These are phyloP conservation scores for Moringa oleifera DNA, from an alignment of 345 rosid genomes.

Conservation along the genomic window DNA sequence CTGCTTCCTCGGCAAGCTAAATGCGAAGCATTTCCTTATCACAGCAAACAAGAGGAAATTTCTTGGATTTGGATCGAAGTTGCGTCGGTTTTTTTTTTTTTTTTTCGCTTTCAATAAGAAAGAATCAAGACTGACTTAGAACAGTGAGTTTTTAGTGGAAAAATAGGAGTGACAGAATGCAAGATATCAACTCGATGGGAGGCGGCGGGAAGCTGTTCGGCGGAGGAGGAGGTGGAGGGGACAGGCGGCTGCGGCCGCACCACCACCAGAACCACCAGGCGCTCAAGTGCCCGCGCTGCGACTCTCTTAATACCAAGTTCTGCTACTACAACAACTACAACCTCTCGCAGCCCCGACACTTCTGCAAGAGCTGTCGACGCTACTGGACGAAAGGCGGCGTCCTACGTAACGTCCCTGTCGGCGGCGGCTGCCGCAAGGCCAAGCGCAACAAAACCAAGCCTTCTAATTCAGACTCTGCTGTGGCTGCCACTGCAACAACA, in stretches of 20 bases:
- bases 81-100: too few relatives aligned
- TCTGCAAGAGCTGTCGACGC: constrained; percentile 92
- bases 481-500: constrained; percentile 3
- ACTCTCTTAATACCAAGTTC: constrained; percentile 85
- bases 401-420: constrained; percentile 94
- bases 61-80: too few relatives aligned
- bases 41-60: too few relatives aligned
- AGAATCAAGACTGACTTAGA: too few relatives aligned
- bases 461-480: not conserved
- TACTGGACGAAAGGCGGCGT: constrained; percentile 99
- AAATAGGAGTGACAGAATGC: constrained; percentile 30
- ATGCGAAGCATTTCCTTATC: too few relatives aligned
- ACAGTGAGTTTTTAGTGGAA: too few relatives aligned
- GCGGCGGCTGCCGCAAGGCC: constrained; percentile 76
- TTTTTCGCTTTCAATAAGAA: too few relatives aligned
- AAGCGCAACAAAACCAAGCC: constrained; percentile 59
- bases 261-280: constrained; percentile 64
- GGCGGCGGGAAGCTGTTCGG: constrained; percentile 36
- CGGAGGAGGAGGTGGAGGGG: constrained; percentile 52
- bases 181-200: constrained; percentile 49
- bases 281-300: constrained; percentile 92
- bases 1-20: too few relatives aligned
- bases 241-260: constrained; percentile 69
- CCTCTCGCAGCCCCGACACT: constrained; percentile 98
- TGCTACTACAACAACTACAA: constrained; percentile 98